These are phyloP conservation scores for Phytomonas sp. DNA, from an alignment of 208 protist genomes.

Conservation along the genomic window DNA sequence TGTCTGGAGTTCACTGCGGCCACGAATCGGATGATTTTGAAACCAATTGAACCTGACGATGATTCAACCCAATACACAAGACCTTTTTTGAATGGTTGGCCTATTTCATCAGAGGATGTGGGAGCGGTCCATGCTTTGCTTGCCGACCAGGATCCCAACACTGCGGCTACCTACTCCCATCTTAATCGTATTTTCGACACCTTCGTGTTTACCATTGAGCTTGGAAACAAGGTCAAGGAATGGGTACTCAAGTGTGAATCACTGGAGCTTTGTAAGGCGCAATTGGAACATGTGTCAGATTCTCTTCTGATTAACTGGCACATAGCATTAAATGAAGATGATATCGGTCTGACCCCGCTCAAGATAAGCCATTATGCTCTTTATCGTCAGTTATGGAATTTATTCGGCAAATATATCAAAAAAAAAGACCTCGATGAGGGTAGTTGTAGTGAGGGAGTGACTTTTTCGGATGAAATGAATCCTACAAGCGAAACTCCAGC, in stretches of 20 bases:
- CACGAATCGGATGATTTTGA: neutral
- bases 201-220: neutral
- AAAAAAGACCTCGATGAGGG: neutral
- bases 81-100: neutral
- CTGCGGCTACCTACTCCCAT: neutral
- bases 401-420: neutral
- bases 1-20: neutral
- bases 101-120: neutral
- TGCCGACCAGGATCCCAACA: neutral
- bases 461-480: neutral
- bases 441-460: neutral
- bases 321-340: slow-evolving; percentile 11
- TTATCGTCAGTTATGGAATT: slow-evolving; percentile 5
- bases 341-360: slow-evolving; percentile 5
- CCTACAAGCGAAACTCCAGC: neutral
- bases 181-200: neutral
- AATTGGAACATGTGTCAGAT: neutral
- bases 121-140: neutral
- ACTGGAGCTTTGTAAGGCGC: neutral
- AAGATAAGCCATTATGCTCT: neutral
- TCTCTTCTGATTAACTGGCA: slow-evolving; percentile 7
- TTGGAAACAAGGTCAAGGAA: neutral
- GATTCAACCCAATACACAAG: neutral
- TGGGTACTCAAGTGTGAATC: slow-evolving; percentile 1
- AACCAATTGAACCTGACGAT: neutral